Evolutionary conservation across 192 early-diverging fungal genomes (phyloP), one percentile per base, ranked within the genome.

Genomic region (Backusella tuberculispora): DNA sequence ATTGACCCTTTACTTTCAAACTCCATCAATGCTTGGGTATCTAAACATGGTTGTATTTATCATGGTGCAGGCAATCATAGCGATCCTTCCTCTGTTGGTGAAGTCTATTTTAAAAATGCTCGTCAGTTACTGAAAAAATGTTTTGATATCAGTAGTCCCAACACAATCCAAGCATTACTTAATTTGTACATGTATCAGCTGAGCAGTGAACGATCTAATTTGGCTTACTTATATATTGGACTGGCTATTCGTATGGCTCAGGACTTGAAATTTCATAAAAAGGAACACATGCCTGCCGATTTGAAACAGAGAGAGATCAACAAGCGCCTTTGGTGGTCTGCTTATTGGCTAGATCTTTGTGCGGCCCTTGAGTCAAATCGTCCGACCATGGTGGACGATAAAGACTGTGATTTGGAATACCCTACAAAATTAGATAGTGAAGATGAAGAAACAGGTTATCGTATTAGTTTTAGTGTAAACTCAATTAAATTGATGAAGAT

Each of bases 101-200:
- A 83, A 47, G 53, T 75, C 9, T 83, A 83, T 45, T 83, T 83
- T 63, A 83, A 79, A 67, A 75, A 83, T 56, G 81, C 81, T 21
- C 77, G 81, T 29, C 81, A 83, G 38, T 45, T 83, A 21, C 68
- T 83, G 7, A 83, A 83, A 21, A 83, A 83, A 21, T 83, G 81
- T 29, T 83, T 83, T 74, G 81, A 83, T 70, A 79, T 83, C 63
- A 78, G 77, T 46, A 76, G 74, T 43, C 77, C 81, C 21, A 74
- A 37, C 45, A 83, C 81, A 21, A 83, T 83, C 40, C 81, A 83
- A 24, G 81, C 81, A 6, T 44, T 83, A 9, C 65, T 83, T 41
- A 83, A 83, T 56, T 56, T 83, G 17, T 83, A 83, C 75, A 83
- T 83, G 81, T 83, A 83, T 46, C 81, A 83, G 44, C 69, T 83